Base-by-base conservation (phyloP, 2,329 filamentous ascomycete species). In the Podosphaera fusca region DNA sequence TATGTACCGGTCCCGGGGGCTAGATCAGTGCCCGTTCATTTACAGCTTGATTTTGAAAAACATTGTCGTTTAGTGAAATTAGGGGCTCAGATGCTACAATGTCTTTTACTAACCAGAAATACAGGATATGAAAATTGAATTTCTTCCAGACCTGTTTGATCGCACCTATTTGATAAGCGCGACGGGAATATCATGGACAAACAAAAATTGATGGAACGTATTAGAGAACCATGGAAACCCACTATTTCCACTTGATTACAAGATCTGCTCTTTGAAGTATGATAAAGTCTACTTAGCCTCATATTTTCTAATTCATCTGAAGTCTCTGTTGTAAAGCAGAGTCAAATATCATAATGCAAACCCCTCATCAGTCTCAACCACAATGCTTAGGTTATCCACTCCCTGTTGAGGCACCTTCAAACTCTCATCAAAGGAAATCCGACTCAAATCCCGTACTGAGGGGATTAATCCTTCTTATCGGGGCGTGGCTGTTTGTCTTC, bases 371-470 rank as follows among this genome's bases (percentile, higher is more conserved):
- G 38, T 42, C 38, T 42, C 10, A 42, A n/a, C 50, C 53, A 42
- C 58, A 61, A 40, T 67, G 64, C 56, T 62, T 62, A 51, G 63
- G 60, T 2, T 67, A 67, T 45, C 66, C 66, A 14, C 55, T 45
- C 45, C 56, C 66, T 2, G 55, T 64, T 10, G 60, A 66, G 57
- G 65, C 57, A 0, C 64, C 65, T 2, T n/a, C 53, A n/a, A 65
- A 67, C 9, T 69, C 70, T 4, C 77, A 75, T 60, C 66, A 70
- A 31, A 72, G 73, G 60, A 67, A 70, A n/a, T 67, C 73, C 36
- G 76, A 80, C 60, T 73, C 76, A 46, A 88, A 90, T 66, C 86
- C 87, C 0, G 75, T 80, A 1, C 71, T 94, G 60, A 75, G 81
- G 57, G 87, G 87, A 4, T 69, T 75, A 36, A 69, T 80, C 6